These are phyloP conservation scores for Diaporthe sp. DNA, from an alignment of 2,329 filamentous ascomycete species.

Conservation along the genomic window DNA sequence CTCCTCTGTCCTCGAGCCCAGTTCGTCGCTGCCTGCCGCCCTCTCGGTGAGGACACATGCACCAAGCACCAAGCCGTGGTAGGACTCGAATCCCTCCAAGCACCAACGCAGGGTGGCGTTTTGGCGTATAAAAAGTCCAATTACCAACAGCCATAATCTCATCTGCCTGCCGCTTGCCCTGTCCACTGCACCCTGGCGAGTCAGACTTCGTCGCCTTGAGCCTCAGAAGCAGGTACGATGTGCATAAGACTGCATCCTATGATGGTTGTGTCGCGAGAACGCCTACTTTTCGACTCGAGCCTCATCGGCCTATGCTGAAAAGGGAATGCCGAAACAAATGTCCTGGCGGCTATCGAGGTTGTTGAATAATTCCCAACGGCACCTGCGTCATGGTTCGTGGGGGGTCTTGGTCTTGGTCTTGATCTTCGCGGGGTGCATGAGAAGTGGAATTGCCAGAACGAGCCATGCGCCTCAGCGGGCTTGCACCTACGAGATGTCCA, in stretches of 20 bases:
- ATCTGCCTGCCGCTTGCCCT: conserved; percentile 3
- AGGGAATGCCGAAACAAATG: neutral
- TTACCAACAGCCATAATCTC: neutral
- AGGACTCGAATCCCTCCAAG: conserved; percentile 14
- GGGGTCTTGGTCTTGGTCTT: neutral
- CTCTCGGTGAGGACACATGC: conserved; percentile 1
- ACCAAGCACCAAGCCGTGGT: neutral
- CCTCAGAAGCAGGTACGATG: conserved; percentile 18
- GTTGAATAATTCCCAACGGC: neutral
- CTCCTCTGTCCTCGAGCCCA: neutral
- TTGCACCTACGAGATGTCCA: neutral
- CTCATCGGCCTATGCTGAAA: conserved; percentile 1
- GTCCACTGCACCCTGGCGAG: conserved; percentile 20
- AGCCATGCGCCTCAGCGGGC: too few relatives aligned
- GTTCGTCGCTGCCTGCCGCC: conserved; percentile 26
- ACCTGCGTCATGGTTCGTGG: conserved; percentile 26
- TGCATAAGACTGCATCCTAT: conserved; percentile 20
- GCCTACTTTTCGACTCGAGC: conserved; percentile 2
- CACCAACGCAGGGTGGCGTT: conserved; percentile 18
- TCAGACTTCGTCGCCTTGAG: conserved; percentile 17
- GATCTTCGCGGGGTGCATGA: conserved; percentile 27
- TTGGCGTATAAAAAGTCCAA: neutral
- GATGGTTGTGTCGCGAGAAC: conserved; percentile 1
- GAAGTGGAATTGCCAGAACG: conserved; percentile 5
- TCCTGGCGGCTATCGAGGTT: conserved; percentile 14